These are phyloP conservation scores for Colletotrichum coccodes DNA, from an alignment of 2,329 filamentous ascomycete species.

Conservation along the genomic window DNA sequence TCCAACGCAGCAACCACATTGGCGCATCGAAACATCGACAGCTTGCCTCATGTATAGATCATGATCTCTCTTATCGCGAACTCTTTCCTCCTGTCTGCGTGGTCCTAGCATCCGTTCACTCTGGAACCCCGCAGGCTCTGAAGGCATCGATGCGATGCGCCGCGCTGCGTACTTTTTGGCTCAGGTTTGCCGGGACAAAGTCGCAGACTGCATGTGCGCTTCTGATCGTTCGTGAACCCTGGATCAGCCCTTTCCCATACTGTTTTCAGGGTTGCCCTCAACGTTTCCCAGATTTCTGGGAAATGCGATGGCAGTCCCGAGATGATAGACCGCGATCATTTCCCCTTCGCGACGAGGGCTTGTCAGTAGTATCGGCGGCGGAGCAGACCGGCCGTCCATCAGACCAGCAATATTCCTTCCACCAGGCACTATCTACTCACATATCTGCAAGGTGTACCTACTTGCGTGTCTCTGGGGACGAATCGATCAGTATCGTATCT, in stretches of 20 bases:
- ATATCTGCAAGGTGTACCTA: not conserved
- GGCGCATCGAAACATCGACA: not conserved
- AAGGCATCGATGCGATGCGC: not conserved
- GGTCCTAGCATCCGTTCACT: not conserved
- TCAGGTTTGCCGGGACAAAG: not conserved
- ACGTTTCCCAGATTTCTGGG: conserved; percentile 5
- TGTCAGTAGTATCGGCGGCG: not conserved
- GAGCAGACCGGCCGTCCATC: not conserved
- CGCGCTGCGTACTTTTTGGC: not conserved
- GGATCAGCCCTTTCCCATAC: not conserved
- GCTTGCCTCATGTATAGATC: no score
- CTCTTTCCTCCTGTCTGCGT: no score
- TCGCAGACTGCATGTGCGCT: not conserved
- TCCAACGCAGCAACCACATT: not conserved
- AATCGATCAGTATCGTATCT: not conserved
- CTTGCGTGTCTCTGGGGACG: not conserved
- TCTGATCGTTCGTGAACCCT: not conserved
- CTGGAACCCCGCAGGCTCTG: not conserved
- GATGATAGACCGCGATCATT: not conserved
- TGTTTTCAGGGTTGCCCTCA: conserved; percentile 12
- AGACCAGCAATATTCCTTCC: not conserved
- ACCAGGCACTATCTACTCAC: not conserved
- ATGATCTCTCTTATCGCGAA: no score
- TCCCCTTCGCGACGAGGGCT: not conserved
- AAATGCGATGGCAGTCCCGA: not conserved